phyloP scores from a whole-genome alignment of 2,329 filamentous ascomycete species.

The Colletotrichum lupini region DNA sequence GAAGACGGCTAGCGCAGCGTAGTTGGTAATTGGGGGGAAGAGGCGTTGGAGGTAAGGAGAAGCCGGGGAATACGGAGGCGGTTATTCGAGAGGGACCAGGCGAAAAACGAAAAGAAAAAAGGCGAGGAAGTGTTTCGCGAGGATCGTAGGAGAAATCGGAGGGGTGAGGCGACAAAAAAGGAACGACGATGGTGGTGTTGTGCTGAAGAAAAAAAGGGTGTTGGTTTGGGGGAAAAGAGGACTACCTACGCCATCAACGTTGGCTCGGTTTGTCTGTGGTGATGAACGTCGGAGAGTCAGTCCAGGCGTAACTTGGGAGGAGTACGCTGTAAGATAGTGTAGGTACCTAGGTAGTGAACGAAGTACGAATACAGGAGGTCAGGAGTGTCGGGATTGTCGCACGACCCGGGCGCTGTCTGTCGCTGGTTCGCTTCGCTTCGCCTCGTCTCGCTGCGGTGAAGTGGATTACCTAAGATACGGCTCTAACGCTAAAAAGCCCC shows the following conservation, averaged over 20 bases:
- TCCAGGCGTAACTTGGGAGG: not conserved
- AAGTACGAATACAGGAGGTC: too few relatives aligned
- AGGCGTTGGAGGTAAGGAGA: not conserved
- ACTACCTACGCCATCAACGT: slow-evolving; percentile 11
- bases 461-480: not conserved
- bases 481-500: slow-evolving; percentile 1
- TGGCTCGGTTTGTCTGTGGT: slow-evolving; percentile 5
- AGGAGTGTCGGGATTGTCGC: not conserved
- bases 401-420: not conserved
- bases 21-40: slow-evolving; percentile 17
- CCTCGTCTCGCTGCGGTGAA: not conserved
- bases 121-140: slow-evolving; percentile 9
- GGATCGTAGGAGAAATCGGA: slow-evolving; percentile 15
- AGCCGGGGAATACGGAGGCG: not conserved
- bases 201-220: slow-evolving; percentile 22
- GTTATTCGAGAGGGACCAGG: not conserved
- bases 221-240: slow-evolving; percentile 1
- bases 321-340: not conserved
- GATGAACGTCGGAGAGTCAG: not conserved
- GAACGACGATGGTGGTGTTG: slow-evolving; percentile 18
- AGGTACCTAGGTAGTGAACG: too few relatives aligned
- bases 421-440: slow-evolving; percentile 5
- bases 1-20: slow-evolving; percentile 20
- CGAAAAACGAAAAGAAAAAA: not conserved
- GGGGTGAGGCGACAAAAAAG: slow-evolving; percentile 19